Conservation (phyloP, 1,139 yeast species). For the Protomyces macrosporus region DNA sequence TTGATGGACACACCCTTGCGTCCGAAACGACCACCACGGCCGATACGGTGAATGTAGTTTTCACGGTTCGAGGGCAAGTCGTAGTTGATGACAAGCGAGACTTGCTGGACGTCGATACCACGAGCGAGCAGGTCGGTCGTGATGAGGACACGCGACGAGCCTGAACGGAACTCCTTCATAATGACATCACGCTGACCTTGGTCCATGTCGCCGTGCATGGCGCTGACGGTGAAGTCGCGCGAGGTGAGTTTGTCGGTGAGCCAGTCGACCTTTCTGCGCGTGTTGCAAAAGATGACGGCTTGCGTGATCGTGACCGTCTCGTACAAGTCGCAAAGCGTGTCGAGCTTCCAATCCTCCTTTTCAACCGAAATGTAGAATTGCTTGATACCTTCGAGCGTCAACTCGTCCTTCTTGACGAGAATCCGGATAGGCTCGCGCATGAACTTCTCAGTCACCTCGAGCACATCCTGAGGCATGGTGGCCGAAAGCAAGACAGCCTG, state of each 20-base stretch:
- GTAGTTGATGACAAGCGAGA: slow-evolving; percentile 93
- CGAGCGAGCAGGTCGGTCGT: slow-evolving; percentile 97
- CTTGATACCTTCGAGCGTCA: slow-evolving; percentile 96
- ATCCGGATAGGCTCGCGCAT: slow-evolving; percentile 97
- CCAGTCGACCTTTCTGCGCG: slow-evolving; percentile 94
- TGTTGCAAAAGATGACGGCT: slow-evolving; percentile 99
- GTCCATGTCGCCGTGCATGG: slow-evolving; percentile 96
- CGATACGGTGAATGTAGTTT: slow-evolving; percentile 98
- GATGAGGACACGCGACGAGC: slow-evolving; percentile 94
- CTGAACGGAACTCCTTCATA: slow-evolving; percentile 98
- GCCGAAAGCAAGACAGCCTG: slow-evolving; percentile 97
- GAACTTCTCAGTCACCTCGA: slow-evolving; percentile 94
- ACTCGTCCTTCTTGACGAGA: slow-evolving; percentile 95
- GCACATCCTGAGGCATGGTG: slow-evolving; percentile 95
- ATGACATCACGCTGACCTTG: slow-evolving; percentile 96
- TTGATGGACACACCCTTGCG: slow-evolving; percentile 99
- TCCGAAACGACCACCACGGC: slow-evolving; percentile 99
- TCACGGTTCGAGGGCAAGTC: slow-evolving; percentile 97
- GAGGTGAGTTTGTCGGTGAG: slow-evolving; percentile 81
- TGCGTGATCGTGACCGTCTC: slow-evolving; percentile 97
- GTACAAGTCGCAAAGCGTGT: slow-evolving; percentile 92
- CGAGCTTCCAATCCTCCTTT: slow-evolving; percentile 87
- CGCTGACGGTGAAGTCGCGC: slow-evolving; percentile 88
- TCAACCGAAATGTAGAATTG: slow-evolving; percentile 95
- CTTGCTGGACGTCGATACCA: slow-evolving; percentile 99